Conservation (phyloP, 306 rosid species). For the barrel medic (Medicago truncatula) region DNA sequence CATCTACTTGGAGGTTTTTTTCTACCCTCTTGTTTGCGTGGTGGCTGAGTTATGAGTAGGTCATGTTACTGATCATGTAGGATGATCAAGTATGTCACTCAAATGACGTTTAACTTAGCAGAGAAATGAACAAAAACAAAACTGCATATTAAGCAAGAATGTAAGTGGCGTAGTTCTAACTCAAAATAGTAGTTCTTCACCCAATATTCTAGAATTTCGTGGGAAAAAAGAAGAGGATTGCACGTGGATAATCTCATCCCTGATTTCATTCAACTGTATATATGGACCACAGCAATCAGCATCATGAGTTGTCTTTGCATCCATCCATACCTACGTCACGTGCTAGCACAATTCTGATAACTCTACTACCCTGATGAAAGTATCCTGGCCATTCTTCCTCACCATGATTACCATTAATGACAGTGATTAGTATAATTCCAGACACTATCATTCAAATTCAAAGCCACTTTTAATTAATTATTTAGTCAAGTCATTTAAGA, state of each 20-base stretch:
- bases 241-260: not conserved
- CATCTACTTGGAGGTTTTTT: not conserved
- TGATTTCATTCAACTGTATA: not conserved
- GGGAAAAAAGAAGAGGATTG: not conserved
- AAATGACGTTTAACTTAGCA: not conserved
- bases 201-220: not conserved
- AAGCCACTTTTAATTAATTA: constrained; percentile 1
- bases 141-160: not conserved
- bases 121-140: constrained; percentile 6
- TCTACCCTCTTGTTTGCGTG: not conserved
- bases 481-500: constrained; percentile 14
- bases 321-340: not conserved
- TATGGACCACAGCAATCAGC: constrained; percentile 5
- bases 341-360: not conserved
- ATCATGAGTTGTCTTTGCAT: constrained; percentile 25
- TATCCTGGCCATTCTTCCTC: not conserved
- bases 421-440: not conserved
- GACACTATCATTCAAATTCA: not conserved
- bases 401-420: not conserved
- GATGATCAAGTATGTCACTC: not conserved
- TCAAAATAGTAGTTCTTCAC: not conserved
- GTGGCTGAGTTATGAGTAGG: too few species aligned
- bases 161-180: constrained; percentile 17
- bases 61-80: not conserved
- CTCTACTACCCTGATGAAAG: not conserved